Base-by-base conservation (phyloP, 345 rosid species). In the Ceriops zippeliana region DNA sequence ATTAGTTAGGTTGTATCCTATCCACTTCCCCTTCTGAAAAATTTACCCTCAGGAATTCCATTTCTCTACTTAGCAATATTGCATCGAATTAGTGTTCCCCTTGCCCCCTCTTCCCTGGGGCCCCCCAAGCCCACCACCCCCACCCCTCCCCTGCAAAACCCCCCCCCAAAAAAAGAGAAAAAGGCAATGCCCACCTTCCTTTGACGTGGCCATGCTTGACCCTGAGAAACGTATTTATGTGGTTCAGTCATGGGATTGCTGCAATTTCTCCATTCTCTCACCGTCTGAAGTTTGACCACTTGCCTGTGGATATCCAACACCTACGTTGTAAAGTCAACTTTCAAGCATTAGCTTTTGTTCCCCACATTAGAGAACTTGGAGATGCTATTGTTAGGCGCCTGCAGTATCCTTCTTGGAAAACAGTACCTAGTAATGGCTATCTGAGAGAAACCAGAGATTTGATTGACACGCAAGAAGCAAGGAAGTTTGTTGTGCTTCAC, bases 211-310 rank as follows among this genome's bases (percentile, higher is more conserved):
- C 4, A 31, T n/a, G 21, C 21, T 26, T 62, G 9, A 8, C 61
- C 61, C 28, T 63, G 35, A 47, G 22, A 27, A 42, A 37, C 56
- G 21, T 54, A 17, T n/a, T 27, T 62, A 17, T 35, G 22, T 66
- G 53, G 7, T 59, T 79, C 85, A 95, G 98, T 69, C 86, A 87
- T 66, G 96, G 98, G 22, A 83, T 95, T 30, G 96, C 90, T 62
- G 99, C 99, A 51, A 83, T 95, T 75, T 86, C 99, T 5, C 98
- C 98, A 8, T 91, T 95, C 85, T 95, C 98, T 65, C 99, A 95
- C 76, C 97, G 93, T 51, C 73, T 95, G 77, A 86, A 87, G 10
- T 95, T 95, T 78, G 97, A 95, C 69, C 83, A 85, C 75, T 72
- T 95, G 81, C 96, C 97, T 9, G 70, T 62, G 57, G 75, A 84